Base-by-base conservation (phyloP, 768 basidiomycete genomes). In the Suillus brevipes region DNA sequence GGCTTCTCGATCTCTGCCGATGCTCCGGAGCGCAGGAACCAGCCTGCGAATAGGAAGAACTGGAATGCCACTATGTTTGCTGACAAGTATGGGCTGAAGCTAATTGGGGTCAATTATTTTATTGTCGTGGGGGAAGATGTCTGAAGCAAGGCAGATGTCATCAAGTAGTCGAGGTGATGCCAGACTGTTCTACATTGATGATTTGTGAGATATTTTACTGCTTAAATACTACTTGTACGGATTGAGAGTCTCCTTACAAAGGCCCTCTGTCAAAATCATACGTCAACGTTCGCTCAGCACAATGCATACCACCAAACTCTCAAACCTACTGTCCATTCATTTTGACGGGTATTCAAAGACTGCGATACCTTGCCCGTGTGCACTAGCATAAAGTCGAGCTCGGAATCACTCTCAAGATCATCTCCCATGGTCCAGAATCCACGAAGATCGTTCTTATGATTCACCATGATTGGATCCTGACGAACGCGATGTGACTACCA, bases 101-200 rank as follows among this genome's bases (percentile, higher is more conserved):
- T 88, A 6, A 86, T 89, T 23, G 89, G 85, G 14, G 85, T 80
- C 16, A 88, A 84, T 68, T 88, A 83, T 70, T 84, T 88, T 68
- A 64, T 83, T 58, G 82, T 85, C 8, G 75, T 72, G 2, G 67
- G 66, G 8, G 68, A 72, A n/a, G n/a, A n/a, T n/a, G n/a, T n/a
- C n/a, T n/a, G n/a, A n/a, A n/a, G n/a, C n/a, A 23, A 10, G 18
- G 38, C 25, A 28, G 25, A 14, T 28, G 3, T 50, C 25, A 25
- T 28, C 3, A 14, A 28, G 20, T 25, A n/a, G n/a, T n/a, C n/a
- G n/a, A 38, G 37, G 56, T n/a, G 10, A 37, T 40, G 57, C 25
- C 5, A 25, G 9, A 14, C 3, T 12, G 57, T 40, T 10, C 36
- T 14, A 37, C 7, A 50, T 6, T n/a, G n/a, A n/a, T 25, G 25